Conservation (phyloP, 1,284 basidiomycete genomes). For the Pisolithus thermaeus region DNA sequence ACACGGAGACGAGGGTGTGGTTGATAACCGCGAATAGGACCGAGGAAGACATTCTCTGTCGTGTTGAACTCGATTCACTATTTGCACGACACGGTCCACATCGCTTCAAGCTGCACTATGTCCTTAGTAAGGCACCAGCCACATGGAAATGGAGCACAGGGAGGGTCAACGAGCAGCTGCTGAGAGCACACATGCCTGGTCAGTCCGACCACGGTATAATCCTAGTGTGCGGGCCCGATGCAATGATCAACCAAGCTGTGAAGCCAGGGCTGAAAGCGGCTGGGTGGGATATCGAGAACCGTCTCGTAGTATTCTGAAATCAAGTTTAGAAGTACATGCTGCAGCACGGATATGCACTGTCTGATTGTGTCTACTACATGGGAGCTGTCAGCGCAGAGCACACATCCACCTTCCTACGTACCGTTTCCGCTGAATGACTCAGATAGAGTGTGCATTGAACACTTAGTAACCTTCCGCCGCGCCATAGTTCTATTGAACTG, state of each 20-base stretch:
- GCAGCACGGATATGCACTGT: too few relatives aligned
- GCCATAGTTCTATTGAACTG: neutral
- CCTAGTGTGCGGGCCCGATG: conserved; percentile 51
- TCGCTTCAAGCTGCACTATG: conserved; percentile 45
- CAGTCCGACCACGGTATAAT: conserved; percentile 37
- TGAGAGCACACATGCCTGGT: conserved; percentile 37
- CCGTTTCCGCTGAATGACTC: too few relatives aligned
- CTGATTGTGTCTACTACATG: too few relatives aligned
- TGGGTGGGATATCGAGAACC: conserved; percentile 23
- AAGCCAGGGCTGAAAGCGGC: conserved; percentile 23
- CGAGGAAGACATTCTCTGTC: conserved; percentile 48
- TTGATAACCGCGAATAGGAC: conserved; percentile 49
- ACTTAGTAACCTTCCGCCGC: too few relatives aligned
- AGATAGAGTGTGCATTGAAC: too few relatives aligned
- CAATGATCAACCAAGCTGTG: conserved; percentile 31
- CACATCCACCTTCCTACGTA: too few relatives aligned
- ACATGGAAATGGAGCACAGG: conserved; percentile 42
- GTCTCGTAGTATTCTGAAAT: conserved; percentile 23
- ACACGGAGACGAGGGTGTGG: conserved; percentile 41
- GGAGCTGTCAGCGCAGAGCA: too few relatives aligned
- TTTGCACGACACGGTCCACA: conserved; percentile 25
- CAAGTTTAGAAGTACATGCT: too few relatives aligned
- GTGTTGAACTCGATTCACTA: conserved; percentile 45
- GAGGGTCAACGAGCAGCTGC: conserved; percentile 36
- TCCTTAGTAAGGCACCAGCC: conserved; percentile 32